Base-by-base conservation (phyloP, 1,284 basidiomycete genomes). In the Ceratobasidium papillatum region DNA sequence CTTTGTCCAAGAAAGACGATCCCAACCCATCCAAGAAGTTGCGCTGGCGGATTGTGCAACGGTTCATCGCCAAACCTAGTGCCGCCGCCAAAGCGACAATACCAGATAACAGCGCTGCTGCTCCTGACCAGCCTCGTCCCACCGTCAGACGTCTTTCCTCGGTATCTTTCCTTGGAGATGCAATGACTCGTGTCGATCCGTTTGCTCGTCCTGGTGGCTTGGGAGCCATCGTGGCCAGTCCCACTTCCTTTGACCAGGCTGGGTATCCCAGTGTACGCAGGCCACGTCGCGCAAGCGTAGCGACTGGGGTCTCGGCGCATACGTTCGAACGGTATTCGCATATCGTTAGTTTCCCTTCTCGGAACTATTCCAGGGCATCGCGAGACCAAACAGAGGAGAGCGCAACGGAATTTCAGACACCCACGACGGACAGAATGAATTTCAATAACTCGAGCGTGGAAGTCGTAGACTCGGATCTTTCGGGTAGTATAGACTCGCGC, bases 121-220 rank as follows among this genome's bases (percentile, higher is more conserved):
- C 47, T 22, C 54, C 22, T 25, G 17, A 5, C 30, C 54, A 34
- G n/a, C 54, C 27, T 8, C 30, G 9, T 32, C 19, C 14, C 4
- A 34, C 14, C 54, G 4, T 17, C 27, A 11, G 22, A 43, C 51
- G 30, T 5, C 52, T 36, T 25, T 69, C 66, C 3, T 56, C 51
- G 9, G 22, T 69, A 3, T 69, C 66, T 25, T 69, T 69, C 27
- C 58, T 69, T 14, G 66, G 66, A 11, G 66, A 69, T 41, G 34
- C 52, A 25, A 51, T 68, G 47, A 22, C 32, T 7, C 64, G 64
- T 3, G 54, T 58, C 22, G 66, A 69, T 47, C 66, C 66, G 38
- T 69, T 69, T 47, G 66, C 66, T 32, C 66, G 66, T 30, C 3
- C 66, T 19, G 52, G n/a, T 3, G 66, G 66, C 14, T 22, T 58